These are phyloP conservation scores for Blumeriella jaapii DNA, from an alignment of 2,329 filamentous ascomycete genomes.

Conservation along the genomic window DNA sequence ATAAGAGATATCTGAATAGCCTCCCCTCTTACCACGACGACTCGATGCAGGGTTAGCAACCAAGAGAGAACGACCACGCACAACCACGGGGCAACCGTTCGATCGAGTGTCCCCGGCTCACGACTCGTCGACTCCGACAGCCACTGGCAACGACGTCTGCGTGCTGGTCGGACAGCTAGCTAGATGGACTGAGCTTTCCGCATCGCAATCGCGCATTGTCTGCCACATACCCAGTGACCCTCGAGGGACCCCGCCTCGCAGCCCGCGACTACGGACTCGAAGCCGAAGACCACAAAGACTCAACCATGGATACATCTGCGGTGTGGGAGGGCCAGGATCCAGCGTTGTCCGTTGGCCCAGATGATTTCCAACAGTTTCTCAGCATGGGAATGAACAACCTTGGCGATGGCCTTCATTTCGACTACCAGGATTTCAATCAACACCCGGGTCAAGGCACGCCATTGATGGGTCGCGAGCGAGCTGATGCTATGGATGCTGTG, in stretches of 20 bases:
- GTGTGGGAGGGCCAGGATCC: conserved; percentile 47
- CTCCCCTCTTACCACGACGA: too few species aligned
- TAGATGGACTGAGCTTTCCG: conserved; percentile 11
- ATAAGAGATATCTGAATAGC: too few species aligned
- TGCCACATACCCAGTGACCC: not conserved
- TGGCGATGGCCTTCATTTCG: conserved; percentile 44
- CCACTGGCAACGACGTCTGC: too few species aligned
- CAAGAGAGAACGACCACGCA: too few species aligned
- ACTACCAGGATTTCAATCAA: conserved; percentile 43
- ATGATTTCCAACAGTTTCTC: conserved; percentile 54
- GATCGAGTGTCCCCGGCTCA: too few species aligned
- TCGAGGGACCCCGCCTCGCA: conserved; percentile 9
- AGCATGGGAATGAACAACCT: conserved; percentile 46
- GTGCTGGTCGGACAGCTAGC: conserved; percentile 4
- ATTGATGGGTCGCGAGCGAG: conserved; percentile 21
- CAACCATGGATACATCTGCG: conserved; percentile 26
- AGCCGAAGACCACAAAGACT: not conserved
- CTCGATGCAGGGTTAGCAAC: too few species aligned
- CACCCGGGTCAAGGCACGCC: conserved; percentile 21
- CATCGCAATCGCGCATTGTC: conserved; percentile 4
- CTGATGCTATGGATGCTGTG: conserved; percentile 36
- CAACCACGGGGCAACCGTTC: too few species aligned
- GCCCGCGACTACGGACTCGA: not conserved
- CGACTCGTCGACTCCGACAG: too few species aligned
- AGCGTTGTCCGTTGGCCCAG: conserved; percentile 40